Conservation (phyloP, 257 asterid species). For the Solanum dulcamara region DNA sequence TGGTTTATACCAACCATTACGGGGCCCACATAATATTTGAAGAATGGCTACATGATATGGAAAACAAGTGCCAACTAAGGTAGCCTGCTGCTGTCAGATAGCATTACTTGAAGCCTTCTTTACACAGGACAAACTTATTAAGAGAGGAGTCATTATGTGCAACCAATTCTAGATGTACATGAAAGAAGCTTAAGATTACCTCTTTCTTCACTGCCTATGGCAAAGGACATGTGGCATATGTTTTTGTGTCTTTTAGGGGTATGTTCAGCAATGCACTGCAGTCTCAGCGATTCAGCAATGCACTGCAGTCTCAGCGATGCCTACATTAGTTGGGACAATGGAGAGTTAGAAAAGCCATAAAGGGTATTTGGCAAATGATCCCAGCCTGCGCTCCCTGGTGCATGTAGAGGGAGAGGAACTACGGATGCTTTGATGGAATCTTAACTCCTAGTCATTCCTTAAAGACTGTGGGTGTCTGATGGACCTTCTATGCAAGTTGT, state of each 20-base stretch:
- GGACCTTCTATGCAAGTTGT: neutral
- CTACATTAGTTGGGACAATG: neutral
- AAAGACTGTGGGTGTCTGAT: neutral
- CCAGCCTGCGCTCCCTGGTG: neutral
- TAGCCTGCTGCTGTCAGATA: neutral
- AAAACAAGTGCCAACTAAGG: neutral
- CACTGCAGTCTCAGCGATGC: neutral
- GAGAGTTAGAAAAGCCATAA: neutral
- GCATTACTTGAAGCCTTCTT: neutral
- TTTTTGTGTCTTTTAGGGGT: neutral
- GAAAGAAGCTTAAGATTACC: neutral
- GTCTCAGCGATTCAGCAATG: neutral
- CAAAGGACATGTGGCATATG: neutral
- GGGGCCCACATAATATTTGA: neutral
- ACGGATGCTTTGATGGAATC: neutral
- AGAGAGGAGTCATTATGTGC: neutral
- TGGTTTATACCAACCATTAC: neutral
- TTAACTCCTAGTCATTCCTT: neutral
- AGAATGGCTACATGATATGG: neutral
- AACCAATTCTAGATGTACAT: neutral
- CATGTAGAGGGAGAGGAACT: neutral
- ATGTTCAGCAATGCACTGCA: neutral
- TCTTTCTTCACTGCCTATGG: neutral
- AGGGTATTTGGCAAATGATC: neutral
- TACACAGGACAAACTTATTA: neutral